Percentiles rank a stretch among this genome's conserved stretches.
Evolutionary conservation across 139 green algal species (phyloP).

Genomic region (Micromonas pusilla): DNA sequence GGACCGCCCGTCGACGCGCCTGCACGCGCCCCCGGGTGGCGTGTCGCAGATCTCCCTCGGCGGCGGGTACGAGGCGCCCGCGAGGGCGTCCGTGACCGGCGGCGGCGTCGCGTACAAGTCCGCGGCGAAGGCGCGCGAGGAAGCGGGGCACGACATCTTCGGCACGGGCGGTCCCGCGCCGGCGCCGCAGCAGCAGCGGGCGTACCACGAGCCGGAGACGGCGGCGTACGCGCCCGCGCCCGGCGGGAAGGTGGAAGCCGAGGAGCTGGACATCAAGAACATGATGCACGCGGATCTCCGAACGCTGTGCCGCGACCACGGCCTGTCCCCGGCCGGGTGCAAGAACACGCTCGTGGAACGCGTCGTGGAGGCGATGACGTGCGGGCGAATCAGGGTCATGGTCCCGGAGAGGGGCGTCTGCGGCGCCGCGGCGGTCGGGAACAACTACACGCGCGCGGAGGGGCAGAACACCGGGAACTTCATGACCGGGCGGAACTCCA

Average conservation of each 20-base stretch:
- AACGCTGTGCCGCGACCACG: conserved; percentile 9
- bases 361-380: conserved; percentile 12
- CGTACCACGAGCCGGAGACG: background rate
- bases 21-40: conserved; percentile 67
- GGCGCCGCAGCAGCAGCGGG: background rate
- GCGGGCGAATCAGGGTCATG: background rate
- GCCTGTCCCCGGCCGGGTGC: background rate
- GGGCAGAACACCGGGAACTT: conserved; percentile 75
- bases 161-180: background rate
- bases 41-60: conserved; percentile 59
- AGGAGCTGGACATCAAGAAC: background rate
- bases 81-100: too few relatives aligned
- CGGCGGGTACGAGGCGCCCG: background rate
- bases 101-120: too few relatives aligned
- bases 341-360: conserved; percentile 31
- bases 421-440: background rate
- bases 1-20: conserved; percentile 59
- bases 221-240: background rate
- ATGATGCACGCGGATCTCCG: conserved; percentile 20
- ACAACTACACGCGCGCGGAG: conserved; percentile 51
- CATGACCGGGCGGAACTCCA: conserved; percentile 66
- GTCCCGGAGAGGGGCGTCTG: background rate
- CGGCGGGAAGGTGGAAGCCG: background rate
- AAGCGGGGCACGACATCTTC: conserved; percentile 10
- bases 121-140: background rate